Conservation (phyloP, 108 stramenopile genomes). For the Cylindrotheca fusiformis region DNA sequence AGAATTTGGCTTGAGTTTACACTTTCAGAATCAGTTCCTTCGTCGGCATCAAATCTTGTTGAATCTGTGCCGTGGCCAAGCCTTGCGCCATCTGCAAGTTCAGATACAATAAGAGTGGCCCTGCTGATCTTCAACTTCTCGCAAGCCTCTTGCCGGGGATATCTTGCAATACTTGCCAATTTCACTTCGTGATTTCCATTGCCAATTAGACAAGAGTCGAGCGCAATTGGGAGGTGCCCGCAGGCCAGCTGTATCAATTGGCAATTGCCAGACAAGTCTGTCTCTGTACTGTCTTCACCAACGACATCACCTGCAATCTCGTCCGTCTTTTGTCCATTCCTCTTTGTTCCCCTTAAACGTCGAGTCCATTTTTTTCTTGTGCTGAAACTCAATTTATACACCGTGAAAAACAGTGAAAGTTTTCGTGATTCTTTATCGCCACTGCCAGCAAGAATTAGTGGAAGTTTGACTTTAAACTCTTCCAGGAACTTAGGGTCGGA, state of each 20-base stretch:
- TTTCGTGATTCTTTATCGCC: slow-evolving; percentile 22
- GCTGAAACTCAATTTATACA: slow-evolving; percentile 54
- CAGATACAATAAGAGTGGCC: slow-evolving; percentile 23
- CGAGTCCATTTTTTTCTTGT: slow-evolving; percentile 33
- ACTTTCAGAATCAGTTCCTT: slow-evolving; percentile 22
- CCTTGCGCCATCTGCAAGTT: slow-evolving; percentile 10
- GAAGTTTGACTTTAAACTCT: slow-evolving; percentile 85
- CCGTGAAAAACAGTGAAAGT: slow-evolving; percentile 61
- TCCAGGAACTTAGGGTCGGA: slow-evolving; percentile 66
- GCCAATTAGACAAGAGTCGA: slow-evolving; percentile 47
- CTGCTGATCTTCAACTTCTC: slow-evolving; percentile 8
- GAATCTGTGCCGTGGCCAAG: slow-evolving; percentile 8
- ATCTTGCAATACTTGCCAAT: slow-evolving; percentile 39
- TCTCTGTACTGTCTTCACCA: slow-evolving; percentile 12
- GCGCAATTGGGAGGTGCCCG: slow-evolving; percentile 66
- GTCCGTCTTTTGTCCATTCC: slow-evolving; percentile 17
- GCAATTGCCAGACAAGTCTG: slow-evolving; percentile 17
- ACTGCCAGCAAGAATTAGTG: slow-evolving; percentile 36
- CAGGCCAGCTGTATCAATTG: slow-evolving; percentile 57
- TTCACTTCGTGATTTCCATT: slow-evolving; percentile 76
- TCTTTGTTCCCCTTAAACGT: slow-evolving; percentile 20
- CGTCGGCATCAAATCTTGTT: neutral
- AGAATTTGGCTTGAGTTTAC: slow-evolving; percentile 14
- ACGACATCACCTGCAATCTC: slow-evolving; percentile 26
- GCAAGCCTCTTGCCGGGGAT: slow-evolving; percentile 11